Conservation (phyloP, 75 land plant species). For the Chamaecyparis obtusa region DNA sequence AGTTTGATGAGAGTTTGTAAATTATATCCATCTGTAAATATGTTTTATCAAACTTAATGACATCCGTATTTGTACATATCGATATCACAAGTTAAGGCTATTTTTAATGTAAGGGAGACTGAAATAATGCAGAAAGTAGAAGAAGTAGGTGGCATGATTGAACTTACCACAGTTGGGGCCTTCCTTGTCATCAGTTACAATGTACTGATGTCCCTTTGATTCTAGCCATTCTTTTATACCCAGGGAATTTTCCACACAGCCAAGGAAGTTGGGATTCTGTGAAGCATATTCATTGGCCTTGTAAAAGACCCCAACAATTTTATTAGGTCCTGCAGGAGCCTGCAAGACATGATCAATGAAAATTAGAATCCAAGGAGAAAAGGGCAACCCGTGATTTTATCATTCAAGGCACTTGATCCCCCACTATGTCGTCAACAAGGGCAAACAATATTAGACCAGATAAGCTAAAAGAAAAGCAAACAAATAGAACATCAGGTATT, state of each 20-base stretch:
- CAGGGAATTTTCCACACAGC: conserved; percentile 69
- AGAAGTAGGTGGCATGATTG: background rate
- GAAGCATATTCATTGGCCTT: conserved; percentile 80
- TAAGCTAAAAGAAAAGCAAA: background rate
- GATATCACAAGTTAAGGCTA: background rate
- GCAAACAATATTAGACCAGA: background rate
- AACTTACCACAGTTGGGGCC: conserved; percentile 83
- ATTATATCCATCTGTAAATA: background rate
- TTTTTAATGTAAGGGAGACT: background rate
- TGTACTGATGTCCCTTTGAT: conserved; percentile 80
- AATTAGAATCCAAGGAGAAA: background rate
- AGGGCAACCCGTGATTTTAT: background rate
- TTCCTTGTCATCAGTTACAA: conserved; percentile 95
- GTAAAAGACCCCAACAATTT: conserved; percentile 92
- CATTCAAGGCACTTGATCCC: no score
- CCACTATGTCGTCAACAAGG: background rate
- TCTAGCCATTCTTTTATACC: conserved; percentile 88
- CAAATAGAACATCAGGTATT: background rate
- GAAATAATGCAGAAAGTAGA: background rate
- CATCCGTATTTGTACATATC: background rate
- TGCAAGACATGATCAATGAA: conserved; percentile 13
- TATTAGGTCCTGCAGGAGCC: conserved; percentile 67
- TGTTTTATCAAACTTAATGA: background rate
- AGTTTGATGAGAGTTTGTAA: background rate
- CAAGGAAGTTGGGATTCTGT: conserved; percentile 77